These are phyloP conservation scores for Daldinia bambusicola DNA, from an alignment of 495 filamentous ascomycete species.

Conservation along the genomic window DNA sequence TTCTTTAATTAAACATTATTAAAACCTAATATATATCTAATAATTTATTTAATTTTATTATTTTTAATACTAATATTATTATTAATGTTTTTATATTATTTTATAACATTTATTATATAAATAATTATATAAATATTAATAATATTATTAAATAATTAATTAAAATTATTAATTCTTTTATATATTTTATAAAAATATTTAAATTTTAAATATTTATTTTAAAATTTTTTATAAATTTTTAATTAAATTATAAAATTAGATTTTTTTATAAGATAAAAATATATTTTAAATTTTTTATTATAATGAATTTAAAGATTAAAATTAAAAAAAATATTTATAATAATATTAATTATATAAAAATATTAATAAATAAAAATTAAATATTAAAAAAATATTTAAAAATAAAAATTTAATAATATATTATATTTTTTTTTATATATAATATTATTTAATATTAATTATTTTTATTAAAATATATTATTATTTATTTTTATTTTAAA, in stretches of 20 bases:
- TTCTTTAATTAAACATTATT: neutral
- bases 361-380: slow-evolving; percentile 1
- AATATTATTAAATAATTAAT: slow-evolving; percentile 11
- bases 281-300: slow-evolving; percentile 6
- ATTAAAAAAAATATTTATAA: neutral
- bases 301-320: neutral
- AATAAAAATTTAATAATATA: neutral
- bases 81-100: neutral
- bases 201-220: neutral
- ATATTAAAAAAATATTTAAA: slow-evolving; percentile 1
- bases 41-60: neutral
- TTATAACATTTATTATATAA: neutral
- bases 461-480: slow-evolving; percentile 2
- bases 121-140: slow-evolving; percentile 4
- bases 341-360: slow-evolving; percentile 3
- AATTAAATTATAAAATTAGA: neutral
- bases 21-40: neutral
- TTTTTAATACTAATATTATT: neutral
- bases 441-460: neutral
- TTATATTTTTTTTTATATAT: neutral
- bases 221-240: neutral
- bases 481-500: slow-evolving; percentile 16
- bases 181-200: neutral
- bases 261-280: slow-evolving; percentile 9
- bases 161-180: too few relatives aligned